Base-by-base conservation (phyloP, 345 rosid genomes). In the Firmiana major region DNA sequence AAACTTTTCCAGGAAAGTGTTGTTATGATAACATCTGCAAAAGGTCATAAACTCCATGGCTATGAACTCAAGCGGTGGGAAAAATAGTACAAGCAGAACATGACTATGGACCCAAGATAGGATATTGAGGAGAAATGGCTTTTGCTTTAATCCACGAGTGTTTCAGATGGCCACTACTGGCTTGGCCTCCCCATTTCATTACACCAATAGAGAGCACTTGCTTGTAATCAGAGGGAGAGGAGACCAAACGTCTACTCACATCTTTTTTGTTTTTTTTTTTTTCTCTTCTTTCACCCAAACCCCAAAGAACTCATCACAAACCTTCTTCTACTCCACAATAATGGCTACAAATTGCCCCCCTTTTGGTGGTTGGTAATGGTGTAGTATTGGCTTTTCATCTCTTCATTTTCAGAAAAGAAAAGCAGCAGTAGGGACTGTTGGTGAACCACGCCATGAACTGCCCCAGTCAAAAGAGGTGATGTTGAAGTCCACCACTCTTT, bases 241-340 rank as follows among this genome's bases (percentile, higher is more conserved):
- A 76, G 74, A 75, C 80, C 83, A 78, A 72, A 67, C 8, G 77
- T 77, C 53, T 69, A 24, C 1, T 26, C 53, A 36, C 1, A 31
- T 65, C 63, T 51, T 78, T 54, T 34, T 62, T 48, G n/a, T 53
- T 6, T 36, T 0, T 60, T n/a, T n/a, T 46, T 62, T 11, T 26
- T 1, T 7, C 16, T 72, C 55, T 34, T 53, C 43, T 31, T 22
- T 12, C 15, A 21, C 17, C 22, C 48, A 53, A 46, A 57, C 68
- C 71, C 13, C 49, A 54, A 73, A 67, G 34, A 46, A 3, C 11
- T 68, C 17, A 2, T 22, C 54, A 7, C 1, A 46, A 69, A n/a
- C 55, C 21, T 68, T 26, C 76, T 73, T 80, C 79, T 57, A 21
- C 73, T 70, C 81, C 80, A 67, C 60, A 63, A 82, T 85, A 82